Evolutionary conservation across 1,284 basidiomycete species (phyloP).

Genomic region (Papiliotrema laurentii): DNA sequence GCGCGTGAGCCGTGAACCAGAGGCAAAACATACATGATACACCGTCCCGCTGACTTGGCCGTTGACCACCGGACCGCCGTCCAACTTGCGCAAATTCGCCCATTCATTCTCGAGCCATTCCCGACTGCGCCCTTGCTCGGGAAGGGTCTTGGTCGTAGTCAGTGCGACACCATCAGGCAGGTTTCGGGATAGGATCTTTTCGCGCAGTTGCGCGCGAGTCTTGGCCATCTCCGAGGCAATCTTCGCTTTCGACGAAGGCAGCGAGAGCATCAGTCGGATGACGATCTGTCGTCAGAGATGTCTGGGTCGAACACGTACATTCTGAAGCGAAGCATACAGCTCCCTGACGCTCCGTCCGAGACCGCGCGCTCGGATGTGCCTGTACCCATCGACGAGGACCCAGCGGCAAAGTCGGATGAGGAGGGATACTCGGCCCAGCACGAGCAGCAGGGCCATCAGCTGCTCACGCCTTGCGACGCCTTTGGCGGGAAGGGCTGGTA

Average conservation of each 20-base stretch:
- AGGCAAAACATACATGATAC: constrained; percentile 60
- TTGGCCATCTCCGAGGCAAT: constrained; percentile 67
- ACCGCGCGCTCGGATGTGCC: constrained; percentile 74
- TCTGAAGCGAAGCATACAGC: constrained; percentile 22
- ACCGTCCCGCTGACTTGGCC: constrained; percentile 84
- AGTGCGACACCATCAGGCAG: constrained; percentile 57
- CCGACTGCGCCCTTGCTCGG: constrained; percentile 61
- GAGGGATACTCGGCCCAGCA: constrained; percentile 16
- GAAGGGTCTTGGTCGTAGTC: constrained; percentile 57
- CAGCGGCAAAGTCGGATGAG: constrained; percentile 16
- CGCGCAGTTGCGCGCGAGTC: constrained; percentile 62
- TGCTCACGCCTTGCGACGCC: background rate
- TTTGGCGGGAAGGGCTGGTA: background rate
- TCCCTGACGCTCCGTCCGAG: constrained; percentile 41
- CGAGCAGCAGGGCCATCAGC: constrained; percentile 8
- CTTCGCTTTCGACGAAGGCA: constrained; percentile 65
- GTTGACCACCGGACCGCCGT: constrained; percentile 48
- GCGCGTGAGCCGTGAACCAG: constrained; percentile 3
- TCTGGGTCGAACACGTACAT: constrained; percentile 18
- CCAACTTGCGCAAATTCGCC: constrained; percentile 74
- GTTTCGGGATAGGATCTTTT: constrained; percentile 54
- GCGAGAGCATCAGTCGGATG: constrained; percentile 59
- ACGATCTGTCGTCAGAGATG: constrained; percentile 52
- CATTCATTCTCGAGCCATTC: constrained; percentile 78
- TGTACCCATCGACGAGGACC: constrained; percentile 30